phyloP scores from a whole-genome alignment of 371 early-diverging fungal genomes.

The Mortierella sp. region DNA sequence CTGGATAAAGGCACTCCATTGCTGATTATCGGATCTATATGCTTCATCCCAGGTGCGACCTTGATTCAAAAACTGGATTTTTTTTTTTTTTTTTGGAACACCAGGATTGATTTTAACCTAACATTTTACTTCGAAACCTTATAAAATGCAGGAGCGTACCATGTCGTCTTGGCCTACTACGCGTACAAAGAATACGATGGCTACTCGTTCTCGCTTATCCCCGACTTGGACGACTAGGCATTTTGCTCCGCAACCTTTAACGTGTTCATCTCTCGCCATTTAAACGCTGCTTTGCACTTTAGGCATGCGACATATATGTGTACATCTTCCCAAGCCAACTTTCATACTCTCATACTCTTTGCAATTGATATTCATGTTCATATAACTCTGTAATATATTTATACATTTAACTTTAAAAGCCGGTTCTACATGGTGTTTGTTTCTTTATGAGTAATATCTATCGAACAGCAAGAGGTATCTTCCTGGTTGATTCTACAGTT shows the following conservation, averaged over 20 bases:
- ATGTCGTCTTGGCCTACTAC: constrained; percentile 58
- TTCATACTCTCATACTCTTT: too few species aligned
- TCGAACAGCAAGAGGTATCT: background rate
- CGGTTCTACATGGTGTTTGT: too few species aligned
- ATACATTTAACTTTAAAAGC: background rate
- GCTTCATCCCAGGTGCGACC: constrained; percentile 67
- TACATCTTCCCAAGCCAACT: too few species aligned
- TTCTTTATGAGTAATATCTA: too few species aligned
- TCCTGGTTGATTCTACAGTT: background rate
- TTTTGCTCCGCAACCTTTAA: background rate
- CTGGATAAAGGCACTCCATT: constrained; percentile 70
- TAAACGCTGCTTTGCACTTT: too few species aligned
- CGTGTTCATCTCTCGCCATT: background rate
- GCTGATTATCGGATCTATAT: constrained; percentile 58
- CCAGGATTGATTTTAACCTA: background rate
- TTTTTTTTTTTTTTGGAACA: background rate
- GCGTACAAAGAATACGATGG: constrained; percentile 60
- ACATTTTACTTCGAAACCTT: background rate
- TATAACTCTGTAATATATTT: constrained; percentile 4
- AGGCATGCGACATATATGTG: background rate
- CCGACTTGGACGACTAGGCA: constrained; percentile 51
- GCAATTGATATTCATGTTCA: background rate
- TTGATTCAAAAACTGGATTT: background rate
- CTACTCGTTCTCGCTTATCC: constrained; percentile 58
- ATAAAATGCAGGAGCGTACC: constrained; percentile 50